Percentiles rank a stretch among this genome's conserved stretches.
phyloP scores from a whole-genome alignment of 768 basidiomycete species.

The Hericium coralloides region DNA sequence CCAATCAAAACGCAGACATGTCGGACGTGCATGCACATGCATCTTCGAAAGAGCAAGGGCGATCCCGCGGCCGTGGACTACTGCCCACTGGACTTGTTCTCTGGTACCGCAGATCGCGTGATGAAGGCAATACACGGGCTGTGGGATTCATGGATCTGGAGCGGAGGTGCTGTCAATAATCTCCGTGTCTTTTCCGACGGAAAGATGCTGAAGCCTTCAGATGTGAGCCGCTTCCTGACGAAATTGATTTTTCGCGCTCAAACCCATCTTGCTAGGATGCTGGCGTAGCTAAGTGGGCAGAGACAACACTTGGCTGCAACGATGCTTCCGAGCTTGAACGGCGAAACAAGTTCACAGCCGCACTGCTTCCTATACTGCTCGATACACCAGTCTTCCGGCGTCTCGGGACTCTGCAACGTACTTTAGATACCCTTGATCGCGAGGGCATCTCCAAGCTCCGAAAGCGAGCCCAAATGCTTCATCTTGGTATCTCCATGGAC shows the following conservation, averaged over 20 bases:
- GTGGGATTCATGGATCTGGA: conserved; percentile 64
- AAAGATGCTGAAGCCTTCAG: conserved; percentile 41
- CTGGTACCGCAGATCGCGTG: conserved; percentile 52
- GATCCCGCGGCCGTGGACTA: conserved; percentile 40
- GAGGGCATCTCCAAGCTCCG: conserved; percentile 9
- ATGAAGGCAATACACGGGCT: conserved; percentile 56
- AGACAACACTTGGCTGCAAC: conserved; percentile 4
- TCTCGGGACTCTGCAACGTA: conserved; percentile 6
- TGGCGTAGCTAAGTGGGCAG: neutral
- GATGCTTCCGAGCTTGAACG: neutral
- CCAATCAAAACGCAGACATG: conserved; percentile 63
- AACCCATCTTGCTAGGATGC: neutral
- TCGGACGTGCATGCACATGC: conserved; percentile 86
- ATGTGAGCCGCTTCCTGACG: conserved; percentile 34
- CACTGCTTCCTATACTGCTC: neutral
- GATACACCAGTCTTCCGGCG: neutral
- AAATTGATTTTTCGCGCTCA: neutral
- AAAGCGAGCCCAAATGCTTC: neutral
- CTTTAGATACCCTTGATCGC: conserved; percentile 9
- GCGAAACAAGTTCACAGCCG: neutral
- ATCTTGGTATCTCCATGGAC: neutral
- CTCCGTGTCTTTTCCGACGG: conserved; percentile 73
- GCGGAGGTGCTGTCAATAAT: conserved; percentile 67
- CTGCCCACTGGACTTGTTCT: conserved; percentile 90
- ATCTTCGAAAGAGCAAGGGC: conserved; percentile 36